Conservation (phyloP, 139 green algal genomes). For the Micractinium conductrix region DNA sequence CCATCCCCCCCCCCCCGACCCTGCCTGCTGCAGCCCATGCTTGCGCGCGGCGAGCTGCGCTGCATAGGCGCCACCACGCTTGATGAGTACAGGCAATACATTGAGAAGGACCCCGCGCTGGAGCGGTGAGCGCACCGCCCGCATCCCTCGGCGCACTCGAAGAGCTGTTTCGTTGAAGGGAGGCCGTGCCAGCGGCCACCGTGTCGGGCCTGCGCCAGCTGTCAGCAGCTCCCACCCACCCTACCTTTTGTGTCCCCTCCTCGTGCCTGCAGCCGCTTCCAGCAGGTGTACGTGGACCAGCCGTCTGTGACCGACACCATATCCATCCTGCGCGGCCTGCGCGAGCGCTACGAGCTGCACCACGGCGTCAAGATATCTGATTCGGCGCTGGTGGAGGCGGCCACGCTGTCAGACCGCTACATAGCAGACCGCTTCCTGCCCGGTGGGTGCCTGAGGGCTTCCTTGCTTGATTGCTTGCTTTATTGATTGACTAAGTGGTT, state of each 20-base stretch:
- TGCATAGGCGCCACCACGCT: conserved; percentile 98
- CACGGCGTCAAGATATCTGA: conserved; percentile 97
- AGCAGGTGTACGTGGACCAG: conserved; percentile 95
- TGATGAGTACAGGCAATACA: conserved; percentile 99
- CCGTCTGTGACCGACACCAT: conserved; percentile 94
- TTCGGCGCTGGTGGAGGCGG: conserved; percentile 95
- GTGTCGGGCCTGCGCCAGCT: too few species aligned
- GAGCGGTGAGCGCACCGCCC: conserved; percentile 76
- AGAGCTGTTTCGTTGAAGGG: too few species aligned
- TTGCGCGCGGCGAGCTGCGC: conserved; percentile 94
- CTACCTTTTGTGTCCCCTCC: background rate
- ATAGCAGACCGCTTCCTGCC: conserved; percentile 93
- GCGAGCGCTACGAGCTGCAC: conserved; percentile 98
- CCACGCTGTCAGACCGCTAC: conserved; percentile 93
- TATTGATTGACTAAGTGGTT: background rate
- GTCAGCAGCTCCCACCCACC: background rate
- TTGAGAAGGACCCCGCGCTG: conserved; percentile 98
- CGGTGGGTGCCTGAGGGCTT: conserved; percentile 42
- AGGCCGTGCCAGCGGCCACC: too few species aligned
- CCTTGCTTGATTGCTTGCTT: background rate
- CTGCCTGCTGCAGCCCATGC: too few species aligned
- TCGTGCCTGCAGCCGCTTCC: conserved; percentile 64
- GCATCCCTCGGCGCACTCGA: too few species aligned
- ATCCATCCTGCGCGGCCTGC: conserved; percentile 94
- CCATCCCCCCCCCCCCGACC: too few species aligned